These are phyloP conservation scores for Rhodomyrtus tomentosa DNA, from an alignment of 345 rosid genomes.

Conservation along the genomic window DNA sequence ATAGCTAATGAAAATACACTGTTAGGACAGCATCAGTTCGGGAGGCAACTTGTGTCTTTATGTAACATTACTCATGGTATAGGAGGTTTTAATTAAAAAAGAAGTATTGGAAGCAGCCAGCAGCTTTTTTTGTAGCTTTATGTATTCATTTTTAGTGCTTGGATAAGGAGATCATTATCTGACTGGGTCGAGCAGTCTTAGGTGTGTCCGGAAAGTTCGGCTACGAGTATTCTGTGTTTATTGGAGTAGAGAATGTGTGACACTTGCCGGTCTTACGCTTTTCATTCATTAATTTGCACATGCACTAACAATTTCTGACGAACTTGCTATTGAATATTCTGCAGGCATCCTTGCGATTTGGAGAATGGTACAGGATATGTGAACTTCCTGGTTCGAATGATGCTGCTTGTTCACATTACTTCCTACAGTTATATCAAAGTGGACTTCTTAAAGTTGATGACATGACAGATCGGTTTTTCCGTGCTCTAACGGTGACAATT, in stretches of 20 bases:
- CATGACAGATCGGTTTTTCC: conserved; percentile 73
- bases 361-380: conserved; percentile 72
- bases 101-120: neutral
- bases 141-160: neutral
- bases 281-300: neutral
- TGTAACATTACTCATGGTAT: neutral
- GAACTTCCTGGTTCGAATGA: conserved; percentile 75
- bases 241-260: neutral
- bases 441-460: conserved; percentile 89
- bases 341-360: conserved; percentile 67
- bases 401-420: conserved; percentile 39
- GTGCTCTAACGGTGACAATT: conserved; percentile 45
- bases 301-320: neutral
- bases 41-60: neutral
- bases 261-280: neutral
- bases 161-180: neutral
- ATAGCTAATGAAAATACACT: neutral
- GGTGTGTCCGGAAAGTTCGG: neutral
- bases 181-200: neutral
- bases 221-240: neutral
- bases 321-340: neutral
- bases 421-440: conserved; percentile 64
- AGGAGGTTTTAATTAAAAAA: neutral
- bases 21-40: neutral
- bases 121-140: neutral